Evolutionary conservation across 148 eudicot genomes (phyloP), one percentile per base, ranked within the genome.

Genomic region (Chenopodium quinoa): DNA sequence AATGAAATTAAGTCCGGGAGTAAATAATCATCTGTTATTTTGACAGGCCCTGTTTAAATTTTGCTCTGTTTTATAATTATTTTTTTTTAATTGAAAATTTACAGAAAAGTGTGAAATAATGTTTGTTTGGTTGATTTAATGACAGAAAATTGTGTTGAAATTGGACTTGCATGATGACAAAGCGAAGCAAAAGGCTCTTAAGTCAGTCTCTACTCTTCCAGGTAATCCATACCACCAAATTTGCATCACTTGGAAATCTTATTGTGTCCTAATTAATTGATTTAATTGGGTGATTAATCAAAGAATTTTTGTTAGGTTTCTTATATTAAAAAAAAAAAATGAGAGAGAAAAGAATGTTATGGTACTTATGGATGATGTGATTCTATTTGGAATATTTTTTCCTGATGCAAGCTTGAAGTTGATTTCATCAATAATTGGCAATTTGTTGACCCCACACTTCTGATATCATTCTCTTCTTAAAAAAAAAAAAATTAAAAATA

Each of bases 161-260:
- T 77, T 92, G 90, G 98, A 92, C 20, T 80, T 94, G 79, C 83
- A 88, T 52, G 97, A 92, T 86, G 92, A 86, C 77, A 88, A 82
- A 56, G 93, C 89, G 17, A 94, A 94, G 87, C 84, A 94, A 76
- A 94, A 91, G 82, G 98, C 98, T 37, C 72, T 94, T 52, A 94
- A 92, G 88, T 87, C 86, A 12, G 97, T 94, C 10, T 83, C 98
- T 60, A 75, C 93, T 58, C 91, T 92, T 50, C 52, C 90, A 86
- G 98, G 98, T 92, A 85, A n/a, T 10, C 9, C 9, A 71, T 60
- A 56, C n/a, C 23, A 1, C 14, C n/a, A 40, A 44, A n/a, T 8
- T 9, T 9, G 12, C 1, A 75, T 9, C 48, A 10, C 29, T 63
- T 32, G 4, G 12, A 22, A 22, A 25, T 44, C 50, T 40, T 74